Conservation (phyloP, 2,329 filamentous ascomycete species). For the Pseudogymnoascus pannorum region DNA sequence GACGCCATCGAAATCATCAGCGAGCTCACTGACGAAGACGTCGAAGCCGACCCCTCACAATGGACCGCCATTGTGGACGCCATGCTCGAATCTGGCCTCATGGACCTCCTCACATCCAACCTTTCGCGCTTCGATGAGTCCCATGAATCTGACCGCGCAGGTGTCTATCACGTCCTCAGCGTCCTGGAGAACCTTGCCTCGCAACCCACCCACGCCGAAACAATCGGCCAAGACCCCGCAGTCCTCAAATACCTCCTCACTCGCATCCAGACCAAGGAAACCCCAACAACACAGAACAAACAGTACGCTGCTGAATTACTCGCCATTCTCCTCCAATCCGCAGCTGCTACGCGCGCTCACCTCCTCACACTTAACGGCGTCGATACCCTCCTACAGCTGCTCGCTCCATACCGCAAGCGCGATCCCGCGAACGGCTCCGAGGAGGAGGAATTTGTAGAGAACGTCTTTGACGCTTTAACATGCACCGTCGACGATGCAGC, state of each 20-base stretch:
- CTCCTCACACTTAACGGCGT: constrained; percentile 63
- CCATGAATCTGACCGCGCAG: constrained; percentile 67
- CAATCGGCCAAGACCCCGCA: constrained; percentile 60
- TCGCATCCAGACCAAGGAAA: constrained; percentile 64
- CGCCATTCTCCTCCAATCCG: constrained; percentile 78
- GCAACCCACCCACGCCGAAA: constrained; percentile 58
- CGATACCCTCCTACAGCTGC: constrained; percentile 72
- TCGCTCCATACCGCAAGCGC: constrained; percentile 75
- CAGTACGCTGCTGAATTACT: constrained; percentile 91
- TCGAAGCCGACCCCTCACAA: constrained; percentile 69
- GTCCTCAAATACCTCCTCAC: constrained; percentile 71
- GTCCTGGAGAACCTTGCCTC: constrained; percentile 84
- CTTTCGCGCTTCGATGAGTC: constrained; percentile 72
- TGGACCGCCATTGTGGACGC: constrained; percentile 71
- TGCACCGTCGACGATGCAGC: constrained; percentile 67
- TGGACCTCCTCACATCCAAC: constrained; percentile 69
- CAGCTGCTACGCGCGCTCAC: constrained; percentile 53
- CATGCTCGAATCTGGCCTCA: constrained; percentile 59
- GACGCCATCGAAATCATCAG: constrained; percentile 81
- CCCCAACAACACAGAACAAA: constrained; percentile 74
- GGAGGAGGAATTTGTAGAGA: constrained; percentile 93
- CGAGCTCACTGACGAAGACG: constrained; percentile 90
- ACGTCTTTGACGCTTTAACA: constrained; percentile 80
- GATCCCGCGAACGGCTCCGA: constrained; percentile 80
- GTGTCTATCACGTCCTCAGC: constrained; percentile 77